phyloP scores from a whole-genome alignment of 257 asterid species.

The Solanum paucissectum region DNA sequence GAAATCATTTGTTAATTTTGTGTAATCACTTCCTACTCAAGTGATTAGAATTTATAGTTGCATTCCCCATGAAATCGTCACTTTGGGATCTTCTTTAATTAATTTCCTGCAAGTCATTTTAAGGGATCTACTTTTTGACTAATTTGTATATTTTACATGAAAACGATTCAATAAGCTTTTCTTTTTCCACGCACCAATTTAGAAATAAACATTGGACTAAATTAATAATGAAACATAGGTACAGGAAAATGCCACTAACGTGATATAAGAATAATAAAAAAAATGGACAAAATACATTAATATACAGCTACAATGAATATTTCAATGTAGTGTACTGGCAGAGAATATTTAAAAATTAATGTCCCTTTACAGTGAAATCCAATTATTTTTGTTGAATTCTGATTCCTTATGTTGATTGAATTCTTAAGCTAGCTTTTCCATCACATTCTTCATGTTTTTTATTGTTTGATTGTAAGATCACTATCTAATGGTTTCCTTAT shows the following conservation, averaged over 20 bases:
- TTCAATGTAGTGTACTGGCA: conserved; percentile 23
- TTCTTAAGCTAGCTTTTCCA: conserved; percentile 23
- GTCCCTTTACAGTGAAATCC: conserved; percentile 18
- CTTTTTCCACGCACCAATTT: not conserved
- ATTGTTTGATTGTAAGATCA: not conserved
- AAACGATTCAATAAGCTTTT: not conserved
- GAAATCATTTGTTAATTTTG: not conserved
- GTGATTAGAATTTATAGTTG: not conserved
- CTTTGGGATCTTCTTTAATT: not conserved
- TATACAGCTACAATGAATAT: conserved; percentile 37
- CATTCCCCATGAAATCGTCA: not conserved
- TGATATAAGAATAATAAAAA: not conserved
- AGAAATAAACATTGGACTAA: not conserved
- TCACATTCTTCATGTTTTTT: not conserved
- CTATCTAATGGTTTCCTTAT: not conserved
- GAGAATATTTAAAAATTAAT: conserved; percentile 31
- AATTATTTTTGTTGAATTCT: conserved; percentile 15
- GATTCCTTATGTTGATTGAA: conserved; percentile 41
- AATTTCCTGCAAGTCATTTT: conserved; percentile 1
- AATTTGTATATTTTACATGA: not conserved
- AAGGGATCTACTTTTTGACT: conserved; percentile 20
- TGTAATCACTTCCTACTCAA: not conserved
- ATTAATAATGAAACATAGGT: not conserved
- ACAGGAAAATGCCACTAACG: conserved; percentile 24
- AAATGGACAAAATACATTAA: not conserved